A percentile compares a stretch with the other conserved stretches of the same genome.
These are phyloP conservation scores for Durusdinium trenchii DNA, from an alignment of 73 alveolate species.

Conservation along the genomic window DNA sequence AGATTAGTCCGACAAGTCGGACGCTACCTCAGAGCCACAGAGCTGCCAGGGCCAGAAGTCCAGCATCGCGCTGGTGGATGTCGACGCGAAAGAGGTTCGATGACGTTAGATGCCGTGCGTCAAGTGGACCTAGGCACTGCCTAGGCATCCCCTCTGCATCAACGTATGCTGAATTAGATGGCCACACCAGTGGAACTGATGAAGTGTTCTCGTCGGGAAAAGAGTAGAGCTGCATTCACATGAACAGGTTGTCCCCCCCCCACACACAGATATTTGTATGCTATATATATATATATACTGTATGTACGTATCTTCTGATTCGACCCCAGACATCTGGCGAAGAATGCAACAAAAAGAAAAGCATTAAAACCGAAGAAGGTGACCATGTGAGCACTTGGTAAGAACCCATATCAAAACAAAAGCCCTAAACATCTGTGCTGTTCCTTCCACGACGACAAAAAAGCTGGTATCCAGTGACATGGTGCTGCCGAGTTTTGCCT, in stretches of 20 bases:
- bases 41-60: background rate
- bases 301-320: too few relatives aligned
- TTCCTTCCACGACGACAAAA: too few relatives aligned
- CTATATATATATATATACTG: too few relatives aligned
- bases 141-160: background rate
- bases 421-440: too few relatives aligned
- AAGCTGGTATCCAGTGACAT: too few relatives aligned
- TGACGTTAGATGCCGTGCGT: background rate
- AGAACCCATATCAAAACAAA: too few relatives aligned
- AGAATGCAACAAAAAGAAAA: too few relatives aligned
- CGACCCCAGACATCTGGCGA: too few relatives aligned
- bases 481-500: too few relatives aligned
- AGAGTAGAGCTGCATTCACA: background rate
- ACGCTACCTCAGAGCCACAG: background rate
- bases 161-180: background rate
- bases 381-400: too few relatives aligned
- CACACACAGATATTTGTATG: background rate
- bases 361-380: too few relatives aligned
- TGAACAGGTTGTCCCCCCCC: background rate
- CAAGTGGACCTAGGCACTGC: background rate
- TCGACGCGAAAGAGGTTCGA: background rate
- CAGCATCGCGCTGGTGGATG: slow-evolving; percentile 30
- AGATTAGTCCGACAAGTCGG: background rate
- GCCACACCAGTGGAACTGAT: background rate
- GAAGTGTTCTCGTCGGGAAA: background rate